Evolutionary conservation across 2,329 filamentous ascomycete genomes (phyloP).

Genomic region (Tolypocladium ovalisporum): DNA sequence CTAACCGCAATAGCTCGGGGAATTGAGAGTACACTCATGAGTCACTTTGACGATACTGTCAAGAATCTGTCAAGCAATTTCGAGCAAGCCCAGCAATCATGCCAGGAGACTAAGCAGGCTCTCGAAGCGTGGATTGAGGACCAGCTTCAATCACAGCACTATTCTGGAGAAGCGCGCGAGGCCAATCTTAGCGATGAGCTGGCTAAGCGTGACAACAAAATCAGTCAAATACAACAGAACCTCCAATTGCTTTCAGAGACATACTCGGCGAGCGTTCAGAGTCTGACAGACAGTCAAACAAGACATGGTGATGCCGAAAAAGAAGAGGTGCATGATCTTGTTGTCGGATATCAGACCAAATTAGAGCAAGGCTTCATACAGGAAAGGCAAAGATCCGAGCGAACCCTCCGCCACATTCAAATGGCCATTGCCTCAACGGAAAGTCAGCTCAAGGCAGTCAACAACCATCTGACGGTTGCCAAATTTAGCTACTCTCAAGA

Average conservation of each 20-base stretch:
- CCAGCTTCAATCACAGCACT: slow-evolving; percentile 1
- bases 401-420: slow-evolving; percentile 6
- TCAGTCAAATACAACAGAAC: slow-evolving; percentile 11
- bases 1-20: not conserved
- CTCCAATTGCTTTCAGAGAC: slow-evolving; percentile 8
- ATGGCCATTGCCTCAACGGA: slow-evolving; percentile 6
- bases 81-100: slow-evolving; percentile 4
- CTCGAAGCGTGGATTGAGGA: slow-evolving; percentile 5
- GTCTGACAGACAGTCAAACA: slow-evolving; percentile 3
- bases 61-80: not conserved
- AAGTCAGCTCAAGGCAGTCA: slow-evolving; percentile 10
- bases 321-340: slow-evolving; percentile 7
- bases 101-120: slow-evolving; percentile 7
- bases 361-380: slow-evolving; percentile 13
- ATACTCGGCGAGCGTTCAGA: slow-evolving; percentile 9
- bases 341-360: slow-evolving; percentile 8
- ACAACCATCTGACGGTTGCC: slow-evolving; percentile 6
- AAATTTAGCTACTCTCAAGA: not conserved
- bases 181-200: slow-evolving; percentile 9
- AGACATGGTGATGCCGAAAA: slow-evolving; percentile 6
- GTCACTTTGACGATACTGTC: not conserved
- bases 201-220: slow-evolving; percentile 8
- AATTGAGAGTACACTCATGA: not conserved
- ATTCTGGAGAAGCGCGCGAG: slow-evolving; percentile 3
- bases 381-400: slow-evolving; percentile 10